Conservation (phyloP, 1,284 basidiomycete genomes). For the Melanopsichium pennsylvanicum region DNA sequence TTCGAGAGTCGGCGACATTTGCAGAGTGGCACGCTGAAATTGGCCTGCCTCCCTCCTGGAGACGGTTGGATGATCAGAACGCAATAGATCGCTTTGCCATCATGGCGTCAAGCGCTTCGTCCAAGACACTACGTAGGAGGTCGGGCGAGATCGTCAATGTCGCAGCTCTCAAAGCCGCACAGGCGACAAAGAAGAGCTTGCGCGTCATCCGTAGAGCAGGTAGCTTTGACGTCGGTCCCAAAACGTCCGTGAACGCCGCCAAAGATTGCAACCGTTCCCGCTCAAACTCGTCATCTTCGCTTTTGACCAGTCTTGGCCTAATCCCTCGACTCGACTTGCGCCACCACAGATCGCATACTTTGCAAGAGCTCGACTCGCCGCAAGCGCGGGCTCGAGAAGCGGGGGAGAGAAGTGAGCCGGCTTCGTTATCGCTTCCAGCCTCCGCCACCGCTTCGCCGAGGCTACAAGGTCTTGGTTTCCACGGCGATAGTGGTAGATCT, state of each 20-base stretch:
- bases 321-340: slow-evolving; percentile 11
- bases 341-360: slow-evolving; percentile 26
- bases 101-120: slow-evolving; percentile 18
- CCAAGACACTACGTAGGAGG: slow-evolving; percentile 26
- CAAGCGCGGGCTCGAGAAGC: not conserved
- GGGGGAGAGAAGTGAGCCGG: not conserved
- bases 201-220: slow-evolving; percentile 38
- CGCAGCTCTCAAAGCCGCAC: slow-evolving; percentile 32
- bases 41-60: slow-evolving; percentile 14
- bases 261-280: slow-evolving; percentile 17
- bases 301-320: slow-evolving; percentile 14
- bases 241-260: not conserved
- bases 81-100: slow-evolving; percentile 18
- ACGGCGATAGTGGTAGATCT: not conserved
- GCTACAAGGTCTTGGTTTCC: slow-evolving; percentile 21
- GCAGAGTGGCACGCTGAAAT: slow-evolving; percentile 11
- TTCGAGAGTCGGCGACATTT: slow-evolving; percentile 21
- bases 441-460: slow-evolving; percentile 15
- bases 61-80: slow-evolving; percentile 15
- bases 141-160: slow-evolving; percentile 31
- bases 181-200: slow-evolving; percentile 33
- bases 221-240: slow-evolving; percentile 36
- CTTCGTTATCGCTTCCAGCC: slow-evolving; percentile 8
- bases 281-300: slow-evolving; percentile 37
- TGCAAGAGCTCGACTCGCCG: slow-evolving; percentile 7